phyloP scores from a whole-genome alignment of 257 asterid species.

The Nyctanthes arbortristis region DNA sequence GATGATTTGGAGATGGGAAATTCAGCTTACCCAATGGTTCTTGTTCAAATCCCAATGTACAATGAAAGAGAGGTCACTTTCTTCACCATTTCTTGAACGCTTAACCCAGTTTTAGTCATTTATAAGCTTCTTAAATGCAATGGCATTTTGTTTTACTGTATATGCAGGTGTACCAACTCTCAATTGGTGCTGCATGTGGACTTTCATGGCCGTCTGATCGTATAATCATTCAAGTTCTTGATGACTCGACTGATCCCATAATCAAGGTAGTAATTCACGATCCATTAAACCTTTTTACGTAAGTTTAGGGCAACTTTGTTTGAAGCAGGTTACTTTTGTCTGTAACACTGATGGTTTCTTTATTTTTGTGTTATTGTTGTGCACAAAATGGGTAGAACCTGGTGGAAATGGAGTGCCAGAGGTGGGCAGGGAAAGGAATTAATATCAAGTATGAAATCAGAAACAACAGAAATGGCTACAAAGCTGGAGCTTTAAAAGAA shows the following conservation, averaged over 20 bases:
- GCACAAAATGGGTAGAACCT: conserved; percentile 53
- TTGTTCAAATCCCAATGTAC: conserved; percentile 97
- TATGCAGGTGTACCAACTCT: conserved; percentile 81
- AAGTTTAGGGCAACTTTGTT: no score
- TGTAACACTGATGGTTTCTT: no score
- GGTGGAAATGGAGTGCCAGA: conserved; percentile 89
- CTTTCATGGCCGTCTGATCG: no score
- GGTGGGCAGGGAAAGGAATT: conserved; percentile 93
- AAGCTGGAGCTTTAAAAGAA: conserved; percentile 89
- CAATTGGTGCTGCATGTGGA: conserved; percentile 97
- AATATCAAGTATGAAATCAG: conserved; percentile 89
- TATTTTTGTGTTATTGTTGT: conserved; percentile 11
- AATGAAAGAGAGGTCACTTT: conserved; percentile 80
- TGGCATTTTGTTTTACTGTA: background rate
- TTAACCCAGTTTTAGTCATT: background rate
- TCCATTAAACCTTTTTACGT: no score
- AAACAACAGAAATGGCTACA: conserved; percentile 86
- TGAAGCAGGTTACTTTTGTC: no score
- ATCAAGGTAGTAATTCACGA: conserved; percentile 61
- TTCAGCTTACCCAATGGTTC: conserved; percentile 75
- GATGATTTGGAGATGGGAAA: conserved; percentile 88
- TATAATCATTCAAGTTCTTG: no score
- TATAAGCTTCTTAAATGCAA: background rate
- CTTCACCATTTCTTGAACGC: background rate
- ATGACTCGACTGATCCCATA: conserved; percentile 83